Conservation (phyloP, 768 basidiomycete species). For the Amanita pseudoporphyria region DNA sequence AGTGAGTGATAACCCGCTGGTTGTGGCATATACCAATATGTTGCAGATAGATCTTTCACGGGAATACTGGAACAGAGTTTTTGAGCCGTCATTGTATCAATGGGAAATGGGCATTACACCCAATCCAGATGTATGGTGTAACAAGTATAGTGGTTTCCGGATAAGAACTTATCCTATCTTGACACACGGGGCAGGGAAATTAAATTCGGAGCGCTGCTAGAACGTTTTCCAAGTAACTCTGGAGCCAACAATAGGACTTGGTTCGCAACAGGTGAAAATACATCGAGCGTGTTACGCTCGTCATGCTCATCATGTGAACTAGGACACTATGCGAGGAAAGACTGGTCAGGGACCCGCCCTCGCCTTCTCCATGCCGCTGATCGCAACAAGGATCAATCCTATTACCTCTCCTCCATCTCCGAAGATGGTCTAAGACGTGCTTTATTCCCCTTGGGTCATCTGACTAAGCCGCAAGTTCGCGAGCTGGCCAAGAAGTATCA, state of each 20-base stretch:
- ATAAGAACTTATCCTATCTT: background rate
- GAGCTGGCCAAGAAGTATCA: constrained; percentile 51
- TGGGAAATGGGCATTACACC: constrained; percentile 82
- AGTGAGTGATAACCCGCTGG: constrained; percentile 30
- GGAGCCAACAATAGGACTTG: constrained; percentile 33
- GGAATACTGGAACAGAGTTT: constrained; percentile 89
- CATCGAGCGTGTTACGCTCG: background rate
- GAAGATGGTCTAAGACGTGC: constrained; percentile 57
- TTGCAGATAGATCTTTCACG: constrained; percentile 74
- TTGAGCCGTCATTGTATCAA: constrained; percentile 69
- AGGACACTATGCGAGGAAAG: constrained; percentile 85
- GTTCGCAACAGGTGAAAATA: constrained; percentile 70
- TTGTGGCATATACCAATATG: background rate
- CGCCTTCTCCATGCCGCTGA: constrained; percentile 49
- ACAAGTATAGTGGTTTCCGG: constrained; percentile 39
- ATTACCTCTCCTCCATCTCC: constrained; percentile 75
- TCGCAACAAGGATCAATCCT: constrained; percentile 78
- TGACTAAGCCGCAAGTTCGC: constrained; percentile 66
- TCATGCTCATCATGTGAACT: background rate
- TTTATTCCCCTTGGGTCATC: constrained; percentile 65
- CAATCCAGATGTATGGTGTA: constrained; percentile 92
- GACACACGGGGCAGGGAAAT: constrained; percentile 49
- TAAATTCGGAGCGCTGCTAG: constrained; percentile 81
- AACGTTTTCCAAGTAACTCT: constrained; percentile 36
- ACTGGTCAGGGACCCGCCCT: constrained; percentile 40